Percentiles rank a stretch among this genome's conserved stretches.
Evolutionary conservation across 345 rosid species (phyloP).

Genomic region (Xanthoceras sorbifolium): DNA sequence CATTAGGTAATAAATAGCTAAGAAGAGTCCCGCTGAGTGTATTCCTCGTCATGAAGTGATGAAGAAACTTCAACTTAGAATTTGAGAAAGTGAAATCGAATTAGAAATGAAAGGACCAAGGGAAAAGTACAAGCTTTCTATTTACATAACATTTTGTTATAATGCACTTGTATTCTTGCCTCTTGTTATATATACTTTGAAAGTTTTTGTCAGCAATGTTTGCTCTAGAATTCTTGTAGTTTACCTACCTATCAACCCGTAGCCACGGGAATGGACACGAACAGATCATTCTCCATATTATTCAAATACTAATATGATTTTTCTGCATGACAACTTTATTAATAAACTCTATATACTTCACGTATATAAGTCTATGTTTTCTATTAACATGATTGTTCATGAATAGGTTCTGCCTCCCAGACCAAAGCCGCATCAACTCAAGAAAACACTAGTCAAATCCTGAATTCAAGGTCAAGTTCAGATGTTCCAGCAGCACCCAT

Average conservation of each 20-base stretch:
- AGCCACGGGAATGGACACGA: background rate
- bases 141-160: too few relatives aligned
- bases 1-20: background rate
- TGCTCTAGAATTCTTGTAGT: background rate
- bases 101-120: too few relatives aligned
- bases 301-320: too few relatives aligned
- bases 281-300: background rate
- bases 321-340: too few relatives aligned
- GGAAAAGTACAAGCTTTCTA: too few relatives aligned
- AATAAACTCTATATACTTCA: too few relatives aligned
- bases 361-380: background rate
- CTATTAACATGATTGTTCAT: background rate
- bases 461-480: constrained; percentile 39
- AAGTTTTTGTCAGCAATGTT: background rate
- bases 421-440: constrained; percentile 26
- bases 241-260: background rate
- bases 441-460: constrained; percentile 15
- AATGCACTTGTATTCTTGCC: too few relatives aligned
- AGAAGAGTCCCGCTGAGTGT: background rate
- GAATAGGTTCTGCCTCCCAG: constrained; percentile 26
- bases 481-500: constrained; percentile 65
- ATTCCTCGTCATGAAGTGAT: too few relatives aligned
- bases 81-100: too few relatives aligned
- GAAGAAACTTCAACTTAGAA: too few relatives aligned
- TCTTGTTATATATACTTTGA: background rate